Evolutionary conservation across 2,329 filamentous ascomycete genomes (phyloP).

Genomic region (Pseudogymnoascus sp.): DNA sequence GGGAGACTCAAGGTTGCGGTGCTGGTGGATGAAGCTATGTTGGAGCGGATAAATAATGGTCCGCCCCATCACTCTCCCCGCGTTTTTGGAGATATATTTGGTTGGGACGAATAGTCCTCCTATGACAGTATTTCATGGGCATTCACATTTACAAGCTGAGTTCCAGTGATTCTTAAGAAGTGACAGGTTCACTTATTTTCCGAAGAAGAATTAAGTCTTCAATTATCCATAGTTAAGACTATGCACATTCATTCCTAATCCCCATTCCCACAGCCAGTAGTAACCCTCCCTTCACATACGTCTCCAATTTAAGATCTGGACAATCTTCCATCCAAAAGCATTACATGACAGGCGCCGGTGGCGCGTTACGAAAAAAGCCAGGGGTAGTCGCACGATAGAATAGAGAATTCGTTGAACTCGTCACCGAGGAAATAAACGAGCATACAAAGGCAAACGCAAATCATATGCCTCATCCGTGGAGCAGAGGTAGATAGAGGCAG

Average conservation of each 20-base stretch:
- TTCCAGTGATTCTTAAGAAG: neutral
- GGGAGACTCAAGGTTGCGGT: neutral
- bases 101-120: too few species aligned
- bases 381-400: slow-evolving; percentile 20
- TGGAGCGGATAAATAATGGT: neutral
- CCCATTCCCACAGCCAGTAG: neutral
- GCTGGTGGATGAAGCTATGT: neutral
- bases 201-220: neutral
- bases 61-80: neutral
- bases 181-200: neutral
- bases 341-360: slow-evolving; percentile 11
- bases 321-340: slow-evolving; percentile 4
- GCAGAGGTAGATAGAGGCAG: neutral
- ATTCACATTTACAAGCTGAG: neutral
- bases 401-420: slow-evolving; percentile 18
- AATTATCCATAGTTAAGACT: neutral
- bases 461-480: neutral
- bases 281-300: neutral
- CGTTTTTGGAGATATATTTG: neutral
- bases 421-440: slow-evolving; percentile 16
- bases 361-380: slow-evolving; percentile 14
- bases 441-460: slow-evolving; percentile 12
- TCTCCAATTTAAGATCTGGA: neutral
- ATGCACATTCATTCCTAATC: neutral
- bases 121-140: neutral